Conservation (phyloP, 139 green algal species). For the Pseudopediastrum boryanum region DNA sequence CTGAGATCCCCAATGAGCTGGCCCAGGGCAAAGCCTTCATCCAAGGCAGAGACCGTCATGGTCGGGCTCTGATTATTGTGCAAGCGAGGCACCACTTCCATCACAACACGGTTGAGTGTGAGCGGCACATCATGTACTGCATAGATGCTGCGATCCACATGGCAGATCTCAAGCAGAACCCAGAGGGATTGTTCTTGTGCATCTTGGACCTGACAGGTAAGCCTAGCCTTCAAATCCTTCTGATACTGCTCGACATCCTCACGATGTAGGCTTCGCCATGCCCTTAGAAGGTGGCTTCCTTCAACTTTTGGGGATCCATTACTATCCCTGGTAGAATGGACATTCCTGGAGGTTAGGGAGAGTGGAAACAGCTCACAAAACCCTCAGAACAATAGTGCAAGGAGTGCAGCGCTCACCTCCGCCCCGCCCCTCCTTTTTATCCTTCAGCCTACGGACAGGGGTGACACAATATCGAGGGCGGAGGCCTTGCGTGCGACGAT, state of each 20-base stretch:
- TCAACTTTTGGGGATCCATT: not conserved
- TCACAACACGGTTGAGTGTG: not conserved
- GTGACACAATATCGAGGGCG: too few relatives aligned
- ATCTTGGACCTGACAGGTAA: conserved; percentile 12
- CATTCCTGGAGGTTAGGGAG: not conserved
- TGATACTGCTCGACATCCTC: too few relatives aligned
- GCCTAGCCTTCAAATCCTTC: too few relatives aligned
- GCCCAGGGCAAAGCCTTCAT: conserved; percentile 12
- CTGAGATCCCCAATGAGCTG: not conserved
- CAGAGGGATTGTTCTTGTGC: not conserved
- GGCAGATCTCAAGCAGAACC: not conserved
- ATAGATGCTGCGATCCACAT: not conserved
- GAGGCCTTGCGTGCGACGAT: too few relatives aligned
- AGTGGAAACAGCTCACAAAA: not conserved
- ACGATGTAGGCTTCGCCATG: too few relatives aligned
- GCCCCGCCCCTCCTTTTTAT: too few relatives aligned
- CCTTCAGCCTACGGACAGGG: too few relatives aligned
- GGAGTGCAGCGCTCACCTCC: too few relatives aligned
- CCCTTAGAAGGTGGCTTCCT: too few relatives aligned
- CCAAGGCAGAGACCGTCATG: not conserved
- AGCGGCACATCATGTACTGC: conserved; percentile 21
- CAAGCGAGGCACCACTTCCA: not conserved
- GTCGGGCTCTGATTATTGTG: not conserved
- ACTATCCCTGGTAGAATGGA: not conserved
- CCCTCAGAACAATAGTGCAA: not conserved